Conservation (phyloP, 129 eudicot species). For the Flaveria robusta region DNA sequence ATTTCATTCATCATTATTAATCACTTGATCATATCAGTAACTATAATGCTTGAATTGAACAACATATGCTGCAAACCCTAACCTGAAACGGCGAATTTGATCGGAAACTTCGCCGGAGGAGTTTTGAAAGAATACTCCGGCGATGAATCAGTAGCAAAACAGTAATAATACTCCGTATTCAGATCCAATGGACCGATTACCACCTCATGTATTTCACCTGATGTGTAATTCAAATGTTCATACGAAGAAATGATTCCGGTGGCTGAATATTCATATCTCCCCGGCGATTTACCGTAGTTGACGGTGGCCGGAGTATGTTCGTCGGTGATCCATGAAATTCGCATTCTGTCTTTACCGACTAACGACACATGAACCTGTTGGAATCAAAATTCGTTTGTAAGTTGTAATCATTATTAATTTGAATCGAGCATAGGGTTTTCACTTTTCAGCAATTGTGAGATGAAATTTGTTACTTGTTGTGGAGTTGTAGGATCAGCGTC, state of each 20-base stretch:
- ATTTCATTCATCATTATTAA: not conserved
- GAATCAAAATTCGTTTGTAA: not conserved
- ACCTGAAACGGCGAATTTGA: constrained; percentile 67
- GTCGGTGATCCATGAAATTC: constrained; percentile 73
- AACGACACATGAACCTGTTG: constrained; percentile 62
- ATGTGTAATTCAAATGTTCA: constrained; percentile 40
- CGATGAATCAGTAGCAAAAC: constrained; percentile 41
- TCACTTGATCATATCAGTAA: not conserved
- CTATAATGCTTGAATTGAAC: not conserved
- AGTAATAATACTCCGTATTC: constrained; percentile 56
- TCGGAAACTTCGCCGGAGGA: constrained; percentile 63
- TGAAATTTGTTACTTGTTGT: constrained; percentile 40
- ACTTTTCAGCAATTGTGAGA: no score
- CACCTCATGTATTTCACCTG: constrained; percentile 61
- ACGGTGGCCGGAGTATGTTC: constrained; percentile 47
- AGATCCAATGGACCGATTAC: constrained; percentile 63
- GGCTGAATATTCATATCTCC: constrained; percentile 39
- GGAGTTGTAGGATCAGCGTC: constrained; percentile 41
- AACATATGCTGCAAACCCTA: not conserved
- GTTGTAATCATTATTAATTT: not conserved
- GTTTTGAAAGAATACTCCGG: constrained; percentile 54
- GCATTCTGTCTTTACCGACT: constrained; percentile 54
- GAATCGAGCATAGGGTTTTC: not conserved
- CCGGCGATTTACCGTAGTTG: constrained; percentile 53
- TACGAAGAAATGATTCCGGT: constrained; percentile 51